Conservation (phyloP, 176 grass and related monocot genomes). For the Urochloa ruziziensis region DNA sequence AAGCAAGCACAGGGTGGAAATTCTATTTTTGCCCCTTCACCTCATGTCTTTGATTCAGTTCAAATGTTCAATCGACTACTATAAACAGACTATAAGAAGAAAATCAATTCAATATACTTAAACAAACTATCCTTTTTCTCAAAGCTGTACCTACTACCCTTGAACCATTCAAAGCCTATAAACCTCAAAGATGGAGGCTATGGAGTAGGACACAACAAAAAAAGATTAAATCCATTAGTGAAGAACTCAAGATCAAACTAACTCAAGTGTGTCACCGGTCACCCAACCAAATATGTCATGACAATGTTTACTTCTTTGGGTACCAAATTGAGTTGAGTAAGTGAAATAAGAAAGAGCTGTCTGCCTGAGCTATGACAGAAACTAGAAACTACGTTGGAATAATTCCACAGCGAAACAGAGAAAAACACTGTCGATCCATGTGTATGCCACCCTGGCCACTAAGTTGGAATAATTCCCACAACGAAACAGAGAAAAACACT, state of each 20-base stretch:
- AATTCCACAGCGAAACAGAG: background rate
- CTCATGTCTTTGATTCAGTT: background rate
- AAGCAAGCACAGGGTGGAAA: background rate
- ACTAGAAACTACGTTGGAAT: background rate
- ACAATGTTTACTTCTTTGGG: background rate
- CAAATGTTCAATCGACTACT: background rate
- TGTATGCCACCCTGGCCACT: no score
- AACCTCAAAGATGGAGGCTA: background rate
- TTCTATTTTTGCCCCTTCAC: background rate
- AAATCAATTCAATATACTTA: background rate
- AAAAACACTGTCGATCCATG: background rate
- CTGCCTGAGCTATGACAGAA: no score
- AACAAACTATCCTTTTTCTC: background rate
- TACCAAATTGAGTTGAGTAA: background rate
- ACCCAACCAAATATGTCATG: background rate
- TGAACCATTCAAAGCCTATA: background rate
- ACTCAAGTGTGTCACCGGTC: background rate
- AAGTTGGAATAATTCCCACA: background rate
- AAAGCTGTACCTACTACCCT: background rate
- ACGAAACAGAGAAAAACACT: background rate
- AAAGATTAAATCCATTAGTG: background rate
- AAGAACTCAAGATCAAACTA: background rate
- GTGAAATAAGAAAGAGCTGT: background rate
- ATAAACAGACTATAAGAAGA: background rate
- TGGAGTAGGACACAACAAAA: no score